Base-by-base conservation (phyloP, 2,329 filamentous ascomycete species). In the Thyridium curvatum region DNA sequence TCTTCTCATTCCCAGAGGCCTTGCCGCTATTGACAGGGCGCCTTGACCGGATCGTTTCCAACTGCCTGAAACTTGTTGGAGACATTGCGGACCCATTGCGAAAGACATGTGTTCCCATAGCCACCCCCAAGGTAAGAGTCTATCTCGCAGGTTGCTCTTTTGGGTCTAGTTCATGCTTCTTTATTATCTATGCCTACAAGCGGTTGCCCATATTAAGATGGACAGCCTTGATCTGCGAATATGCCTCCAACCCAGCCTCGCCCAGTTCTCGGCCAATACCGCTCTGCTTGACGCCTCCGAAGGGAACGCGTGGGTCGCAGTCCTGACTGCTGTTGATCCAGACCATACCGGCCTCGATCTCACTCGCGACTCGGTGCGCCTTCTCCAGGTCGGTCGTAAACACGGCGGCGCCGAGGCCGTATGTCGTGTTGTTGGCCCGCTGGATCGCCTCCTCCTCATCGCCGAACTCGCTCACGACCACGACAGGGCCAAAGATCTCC, bases 401-500 rank as follows among this genome's bases (percentile, higher is more conserved):
- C 2, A 80, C 59, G 0, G 74, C 71, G 16, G 67, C 68, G 9
- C 59, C 74, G 21, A 80, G 60, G 7, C 76, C 76, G 48, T 79
- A 79, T 1, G 61, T 69, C 1, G 69, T 70, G 50, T 77, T 64
- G 50, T 76, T 76, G 15, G 71, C 72, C 21, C 62, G 59, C 17
- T 54, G 52, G 18, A 75, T 50, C 0, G 68, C 71, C 42, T 75
- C 71, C 17, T 69, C 67, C 44, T 75, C 71, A 0, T 60, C 64
- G 46, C 66, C 66, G 59, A 76, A 77, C 2, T 59, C 63, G 14
- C 54, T 56, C 39, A 76, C 66, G 7, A 69, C 71, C 3, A 75
- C 71, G 41, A 79, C 75, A 2, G 76, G 76, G 0, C 76, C 76
- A 45, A 80, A 80, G 21, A 80, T 67, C 44, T 80, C 74, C 51